These are phyloP conservation scores for Rhodamnia rubescens DNA, from an alignment of 345 rosid genomes.

Conservation along the genomic window DNA sequence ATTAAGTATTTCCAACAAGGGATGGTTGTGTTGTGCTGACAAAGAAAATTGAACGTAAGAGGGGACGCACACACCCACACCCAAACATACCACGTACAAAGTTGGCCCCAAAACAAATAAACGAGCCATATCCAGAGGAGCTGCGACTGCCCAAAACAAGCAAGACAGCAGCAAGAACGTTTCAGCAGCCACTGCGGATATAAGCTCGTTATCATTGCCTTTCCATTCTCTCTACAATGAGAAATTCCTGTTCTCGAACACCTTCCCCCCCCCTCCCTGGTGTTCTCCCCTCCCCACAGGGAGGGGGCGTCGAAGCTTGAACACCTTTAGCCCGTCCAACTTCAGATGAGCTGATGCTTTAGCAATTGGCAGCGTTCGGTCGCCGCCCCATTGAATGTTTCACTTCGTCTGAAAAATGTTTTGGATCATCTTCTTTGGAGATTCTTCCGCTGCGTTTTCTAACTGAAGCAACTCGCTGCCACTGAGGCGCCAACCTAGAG, in stretches of 20 bases:
- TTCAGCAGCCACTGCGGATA: background rate
- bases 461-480: slow-evolving; percentile 59
- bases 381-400: background rate
- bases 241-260: background rate
- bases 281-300: no score
- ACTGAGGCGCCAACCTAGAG: slow-evolving; percentile 67
- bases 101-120: background rate
- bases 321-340: background rate
- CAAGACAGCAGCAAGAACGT: background rate
- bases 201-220: background rate
- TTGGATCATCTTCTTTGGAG: slow-evolving; percentile 75
- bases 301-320: background rate
- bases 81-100: background rate
- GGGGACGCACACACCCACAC: background rate
- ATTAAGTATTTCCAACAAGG: background rate
- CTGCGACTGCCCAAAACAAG: background rate
- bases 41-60: background rate
- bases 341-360: background rate
- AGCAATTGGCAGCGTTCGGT: background rate
- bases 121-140: background rate
- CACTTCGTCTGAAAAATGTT: slow-evolving; percentile 78
- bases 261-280: no score
- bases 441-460: slow-evolving; percentile 52
- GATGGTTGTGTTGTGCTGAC: background rate
- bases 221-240: background rate